A percentile compares a stretch with the other conserved stretches of the same genome.
phyloP scores from a whole-genome alignment of 345 rosid genomes.

The Bruguiera gymnorhiza region DNA sequence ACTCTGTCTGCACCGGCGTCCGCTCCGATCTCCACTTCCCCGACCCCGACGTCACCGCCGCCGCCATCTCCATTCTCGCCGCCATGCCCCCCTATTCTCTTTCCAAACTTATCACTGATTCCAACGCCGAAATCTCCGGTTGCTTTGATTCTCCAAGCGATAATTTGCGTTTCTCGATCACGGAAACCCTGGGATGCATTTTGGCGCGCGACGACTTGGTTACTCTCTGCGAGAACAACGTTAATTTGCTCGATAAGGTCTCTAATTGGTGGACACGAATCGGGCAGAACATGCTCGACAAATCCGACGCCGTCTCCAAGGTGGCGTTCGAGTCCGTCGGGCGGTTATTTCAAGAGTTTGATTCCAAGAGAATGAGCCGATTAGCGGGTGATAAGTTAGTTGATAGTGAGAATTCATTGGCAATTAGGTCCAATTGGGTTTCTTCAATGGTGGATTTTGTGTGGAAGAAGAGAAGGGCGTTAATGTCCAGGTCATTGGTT shows the following conservation, averaged over 20 bases:
- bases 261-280: slow-evolving; percentile 87
- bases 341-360: slow-evolving; percentile 84
- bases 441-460: slow-evolving; percentile 78
- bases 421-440: slow-evolving; percentile 92
- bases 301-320: slow-evolving; percentile 76
- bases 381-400: slow-evolving; percentile 96
- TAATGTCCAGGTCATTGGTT: slow-evolving; percentile 82
- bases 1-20: slow-evolving; percentile 73
- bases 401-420: slow-evolving; percentile 86
- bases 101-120: slow-evolving; percentile 68
- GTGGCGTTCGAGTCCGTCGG: slow-evolving; percentile 97
- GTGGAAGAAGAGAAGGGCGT: slow-evolving; percentile 69
- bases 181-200: slow-evolving; percentile 87
- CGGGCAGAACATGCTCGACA: slow-evolving; percentile 80
- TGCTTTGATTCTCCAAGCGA: slow-evolving; percentile 80
- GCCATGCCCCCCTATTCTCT: slow-evolving; percentile 82
- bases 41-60: slow-evolving; percentile 91
- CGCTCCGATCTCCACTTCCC: slow-evolving; percentile 87
- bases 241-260: slow-evolving; percentile 71
- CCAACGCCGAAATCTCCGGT: slow-evolving; percentile 64
- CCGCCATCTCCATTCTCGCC: slow-evolving; percentile 83
- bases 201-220: slow-evolving; percentile 91
- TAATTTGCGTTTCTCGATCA: slow-evolving; percentile 72
- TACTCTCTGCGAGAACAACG: slow-evolving; percentile 80
- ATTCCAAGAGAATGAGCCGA: slow-evolving; percentile 85